Conservation (phyloP, 2,329 filamentous ascomycete species). For the Neofusicoccum umdonicola region DNA sequence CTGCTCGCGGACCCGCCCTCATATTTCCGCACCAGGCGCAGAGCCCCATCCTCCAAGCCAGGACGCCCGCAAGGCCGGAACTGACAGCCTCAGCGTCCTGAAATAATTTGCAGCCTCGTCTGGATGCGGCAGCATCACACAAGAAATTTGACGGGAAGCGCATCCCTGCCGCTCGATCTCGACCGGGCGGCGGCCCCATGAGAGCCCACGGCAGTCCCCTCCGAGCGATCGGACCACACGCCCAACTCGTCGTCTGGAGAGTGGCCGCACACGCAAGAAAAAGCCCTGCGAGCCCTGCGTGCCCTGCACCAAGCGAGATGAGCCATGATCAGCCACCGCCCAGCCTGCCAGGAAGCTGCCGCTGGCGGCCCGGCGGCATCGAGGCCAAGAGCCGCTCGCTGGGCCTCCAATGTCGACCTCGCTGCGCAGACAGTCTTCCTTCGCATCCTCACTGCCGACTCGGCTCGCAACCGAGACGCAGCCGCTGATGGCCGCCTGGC, state of each 20-base stretch:
- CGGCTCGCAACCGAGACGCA: background rate
- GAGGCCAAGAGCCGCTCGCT: background rate
- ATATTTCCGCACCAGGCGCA: background rate
- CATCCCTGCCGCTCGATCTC: constrained; percentile 4
- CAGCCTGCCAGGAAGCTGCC: background rate
- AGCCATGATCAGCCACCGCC: background rate
- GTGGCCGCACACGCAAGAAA: background rate
- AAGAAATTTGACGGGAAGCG: background rate
- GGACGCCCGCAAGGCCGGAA: too few relatives aligned
- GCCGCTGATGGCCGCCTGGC: background rate
- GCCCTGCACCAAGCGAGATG: constrained; percentile 1
- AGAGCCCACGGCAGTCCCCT: constrained; percentile 4
- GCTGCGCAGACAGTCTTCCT: background rate
- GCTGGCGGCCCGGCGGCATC: background rate
- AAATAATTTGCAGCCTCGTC: constrained; percentile 9
- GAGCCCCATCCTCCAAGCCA: background rate
- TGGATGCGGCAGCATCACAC: constrained; percentile 9
- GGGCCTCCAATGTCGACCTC: background rate
- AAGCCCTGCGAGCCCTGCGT: background rate
- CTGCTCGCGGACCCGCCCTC: background rate
- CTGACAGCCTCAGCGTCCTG: too few relatives aligned
- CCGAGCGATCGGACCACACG: background rate
- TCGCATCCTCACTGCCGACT: background rate
- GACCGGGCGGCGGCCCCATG: constrained; percentile 7
- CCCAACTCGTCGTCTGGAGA: background rate